A percentile compares a stretch with the other conserved stretches of the same genome.
phyloP scores from a whole-genome alignment of 257 asterid genomes.

The Misopates orontium region DNA sequence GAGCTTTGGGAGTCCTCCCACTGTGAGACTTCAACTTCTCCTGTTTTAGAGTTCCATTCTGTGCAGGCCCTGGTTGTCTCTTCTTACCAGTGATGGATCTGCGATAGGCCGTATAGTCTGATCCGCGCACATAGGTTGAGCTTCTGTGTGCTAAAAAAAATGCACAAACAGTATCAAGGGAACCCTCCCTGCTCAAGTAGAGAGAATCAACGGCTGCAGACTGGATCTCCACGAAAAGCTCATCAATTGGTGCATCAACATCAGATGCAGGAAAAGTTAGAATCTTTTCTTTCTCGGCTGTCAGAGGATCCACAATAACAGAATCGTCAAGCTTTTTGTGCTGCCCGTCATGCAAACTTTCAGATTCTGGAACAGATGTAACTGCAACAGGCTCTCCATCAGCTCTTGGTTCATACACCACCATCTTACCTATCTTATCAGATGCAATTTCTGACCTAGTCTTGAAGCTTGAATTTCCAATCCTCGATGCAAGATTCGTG shows the following conservation, averaged over 20 bases:
- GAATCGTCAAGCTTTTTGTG: constrained; percentile 11
- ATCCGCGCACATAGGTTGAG: constrained; percentile 38
- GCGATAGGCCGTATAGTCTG: constrained; percentile 30
- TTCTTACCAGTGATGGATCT: constrained; percentile 31
- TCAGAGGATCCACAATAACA: background rate
- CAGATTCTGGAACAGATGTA: constrained; percentile 21
- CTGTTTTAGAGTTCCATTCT: constrained; percentile 19
- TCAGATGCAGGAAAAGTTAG: constrained; percentile 27
- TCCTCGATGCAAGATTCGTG: constrained; percentile 32
- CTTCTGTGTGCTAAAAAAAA: constrained; percentile 60
- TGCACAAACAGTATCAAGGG: constrained; percentile 38
- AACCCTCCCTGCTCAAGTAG: constrained; percentile 36
- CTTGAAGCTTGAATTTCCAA: constrained; percentile 35
- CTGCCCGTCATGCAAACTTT: constrained; percentile 4
- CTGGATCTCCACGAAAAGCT: constrained; percentile 43
- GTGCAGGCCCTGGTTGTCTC: constrained; percentile 34
- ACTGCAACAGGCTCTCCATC: constrained; percentile 36
- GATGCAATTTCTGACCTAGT: constrained; percentile 28
- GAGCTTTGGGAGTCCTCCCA: constrained; percentile 14
- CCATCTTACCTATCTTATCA: constrained; percentile 31
- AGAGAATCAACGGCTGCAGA: constrained; percentile 46
- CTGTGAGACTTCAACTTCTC: constrained; percentile 25
- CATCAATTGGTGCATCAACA: constrained; percentile 34
- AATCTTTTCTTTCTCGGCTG: constrained; percentile 20
- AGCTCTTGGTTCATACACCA: constrained; percentile 34